phyloP scores from a whole-genome alignment of 495 filamentous ascomycete species.

The Tuber microsphaerosporum region DNA sequence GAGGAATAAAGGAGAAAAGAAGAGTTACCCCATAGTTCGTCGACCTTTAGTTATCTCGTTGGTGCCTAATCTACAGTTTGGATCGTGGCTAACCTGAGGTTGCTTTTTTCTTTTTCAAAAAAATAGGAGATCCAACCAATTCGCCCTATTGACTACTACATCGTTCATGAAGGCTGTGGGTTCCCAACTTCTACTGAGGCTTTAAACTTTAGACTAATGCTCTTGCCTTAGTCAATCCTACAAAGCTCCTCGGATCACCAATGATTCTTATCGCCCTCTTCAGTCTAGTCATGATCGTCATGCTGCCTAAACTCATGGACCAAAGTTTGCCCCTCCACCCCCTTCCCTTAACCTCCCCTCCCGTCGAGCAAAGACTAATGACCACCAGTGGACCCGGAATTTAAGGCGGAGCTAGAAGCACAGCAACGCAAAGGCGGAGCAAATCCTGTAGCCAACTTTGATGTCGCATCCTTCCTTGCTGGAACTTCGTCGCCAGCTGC shows the following conservation, averaged over 20 bases:
- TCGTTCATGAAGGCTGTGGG: constrained; percentile 39
- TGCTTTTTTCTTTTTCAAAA: background rate
- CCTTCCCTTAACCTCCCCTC: background rate
- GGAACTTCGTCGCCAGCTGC: constrained; percentile 42
- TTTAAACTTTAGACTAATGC: constrained; percentile 12
- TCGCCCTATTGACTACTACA: constrained; percentile 28
- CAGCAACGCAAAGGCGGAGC: constrained; percentile 58
- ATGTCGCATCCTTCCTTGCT: constrained; percentile 35
- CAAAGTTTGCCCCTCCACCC: constrained; percentile 63
- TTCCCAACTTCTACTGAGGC: background rate
- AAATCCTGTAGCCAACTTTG: constrained; percentile 29
- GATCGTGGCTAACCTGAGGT: constrained; percentile 3
- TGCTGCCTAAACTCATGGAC: constrained; percentile 88
- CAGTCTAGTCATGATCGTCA: constrained; percentile 70
- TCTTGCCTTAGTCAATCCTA: constrained; percentile 40
- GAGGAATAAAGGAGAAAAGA: constrained; percentile 67
- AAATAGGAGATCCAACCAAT: constrained; percentile 41
- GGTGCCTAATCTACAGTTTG: background rate
- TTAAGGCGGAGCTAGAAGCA: constrained; percentile 83
- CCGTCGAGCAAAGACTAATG: background rate
- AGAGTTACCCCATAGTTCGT: constrained; percentile 64
- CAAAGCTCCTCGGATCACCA: constrained; percentile 78
- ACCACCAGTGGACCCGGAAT: constrained; percentile 81
- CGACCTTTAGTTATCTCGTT: constrained; percentile 10
- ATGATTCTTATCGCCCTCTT: constrained; percentile 89